Base-by-base conservation (phyloP, 208 protist genomes). In the Wallacemonas sp. region DNA sequence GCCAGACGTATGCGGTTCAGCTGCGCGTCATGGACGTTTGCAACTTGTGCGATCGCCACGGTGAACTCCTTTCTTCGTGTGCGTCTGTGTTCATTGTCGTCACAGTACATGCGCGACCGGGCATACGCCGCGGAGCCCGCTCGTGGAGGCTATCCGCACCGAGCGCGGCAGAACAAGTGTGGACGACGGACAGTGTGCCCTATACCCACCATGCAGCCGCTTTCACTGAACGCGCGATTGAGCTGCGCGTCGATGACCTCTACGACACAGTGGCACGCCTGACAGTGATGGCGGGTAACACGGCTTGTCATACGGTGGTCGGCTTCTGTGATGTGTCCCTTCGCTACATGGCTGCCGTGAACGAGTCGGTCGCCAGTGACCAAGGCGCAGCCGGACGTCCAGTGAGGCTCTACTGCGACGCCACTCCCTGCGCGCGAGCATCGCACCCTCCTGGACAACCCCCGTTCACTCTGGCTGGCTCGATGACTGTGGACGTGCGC, bases 241-340 rank as follows among this genome's bases (percentile, higher is more conserved):
- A 32, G 8, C 6, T 62, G 29, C 9, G 5, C 19, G n/a, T 26
- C 3, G 24, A 27, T 4, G 55, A 62, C 55, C 33, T 48, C 38
- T 57, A 57, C 22, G 50, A 57, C 30, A 57, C 29, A 3, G 19
- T 57, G 4, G 30, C 30, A n/a, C 55, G 42, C 3, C 3, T 71
- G 9, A 55, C 42, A 32, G 54, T 71, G 15, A 54, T 41, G 41
- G 37, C 36, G 0, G 65, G 65, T 33, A 63, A 64, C 34, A 34
- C 41, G n/a, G 8, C 21, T 6, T 63, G 54, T 33, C 17, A 50
- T 46, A 22, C 34, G 19, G 65, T 58, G 2, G 45, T 71, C 15
- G 65, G 65, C 22, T 22, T 37, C 0, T 71, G 65, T 34, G 54
- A 62, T 21, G 44, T 71, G 13, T 71, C 65, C 5, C 54, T 71